These are phyloP conservation scores for Boletus sp. DNA, from an alignment of 768 basidiomycete species.

Conservation along the genomic window DNA sequence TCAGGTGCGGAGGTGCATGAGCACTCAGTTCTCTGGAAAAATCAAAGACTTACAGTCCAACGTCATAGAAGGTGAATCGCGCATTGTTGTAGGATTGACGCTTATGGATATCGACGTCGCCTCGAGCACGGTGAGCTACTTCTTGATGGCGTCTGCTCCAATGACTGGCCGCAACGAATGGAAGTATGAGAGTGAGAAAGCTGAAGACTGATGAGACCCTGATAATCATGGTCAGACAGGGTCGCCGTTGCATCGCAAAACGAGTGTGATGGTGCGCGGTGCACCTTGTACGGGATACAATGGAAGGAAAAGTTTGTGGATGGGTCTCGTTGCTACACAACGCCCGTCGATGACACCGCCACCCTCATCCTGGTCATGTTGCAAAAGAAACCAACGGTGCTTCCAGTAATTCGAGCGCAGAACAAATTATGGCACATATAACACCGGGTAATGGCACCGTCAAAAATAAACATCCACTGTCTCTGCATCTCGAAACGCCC, in stretches of 20 bases:
- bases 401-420: background rate
- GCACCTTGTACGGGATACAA: slow-evolving; percentile 9
- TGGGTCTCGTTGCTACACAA: slow-evolving; percentile 18
- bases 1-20: slow-evolving; percentile 10
- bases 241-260: slow-evolving; percentile 6
- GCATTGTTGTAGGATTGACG: slow-evolving; percentile 33
- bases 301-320: background rate
- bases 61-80: slow-evolving; percentile 55
- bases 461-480: slow-evolving; percentile 3
- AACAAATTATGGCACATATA: slow-evolving; percentile 17
- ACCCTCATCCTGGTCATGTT: background rate
- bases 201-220: slow-evolving; percentile 29
- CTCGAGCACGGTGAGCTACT: slow-evolving; percentile 45
- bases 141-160: slow-evolving; percentile 43
- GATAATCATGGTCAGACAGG: slow-evolving; percentile 14
- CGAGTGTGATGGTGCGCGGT: slow-evolving; percentile 19
- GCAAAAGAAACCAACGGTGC: background rate
- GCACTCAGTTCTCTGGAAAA: background rate
- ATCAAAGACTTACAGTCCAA: slow-evolving; percentile 42
- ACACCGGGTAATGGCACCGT: slow-evolving; percentile 10
- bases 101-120: slow-evolving; percentile 39
- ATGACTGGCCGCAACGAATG: slow-evolving; percentile 34
- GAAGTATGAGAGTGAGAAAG: slow-evolving; percentile 34
- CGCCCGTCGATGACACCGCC: slow-evolving; percentile 9
- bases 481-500: slow-evolving; percentile 4